Percentiles rank a stretch among this genome's conserved stretches.
Evolutionary conservation across 495 filamentous ascomycete genomes (phyloP).

Genomic region (Platismatia glauca): DNA sequence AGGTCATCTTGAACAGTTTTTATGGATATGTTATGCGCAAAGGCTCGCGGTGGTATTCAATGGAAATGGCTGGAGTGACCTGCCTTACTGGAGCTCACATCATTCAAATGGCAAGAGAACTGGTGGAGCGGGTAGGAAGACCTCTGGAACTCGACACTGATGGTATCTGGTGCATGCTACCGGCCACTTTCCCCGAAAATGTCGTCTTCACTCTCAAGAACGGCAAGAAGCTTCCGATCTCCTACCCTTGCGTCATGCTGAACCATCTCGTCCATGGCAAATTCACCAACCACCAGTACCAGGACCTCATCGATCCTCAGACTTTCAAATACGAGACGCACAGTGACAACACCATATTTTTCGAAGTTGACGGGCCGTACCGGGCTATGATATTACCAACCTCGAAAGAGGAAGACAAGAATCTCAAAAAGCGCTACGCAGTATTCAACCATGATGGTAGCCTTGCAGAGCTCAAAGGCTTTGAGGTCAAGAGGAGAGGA

Average conservation of each 20-base stretch:
- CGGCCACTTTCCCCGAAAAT: slow-evolving; percentile 93
- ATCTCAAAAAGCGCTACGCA: slow-evolving; percentile 97
- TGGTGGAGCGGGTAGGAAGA: slow-evolving; percentile 88
- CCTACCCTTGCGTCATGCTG: slow-evolving; percentile 98
- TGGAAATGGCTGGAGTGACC: slow-evolving; percentile 99
- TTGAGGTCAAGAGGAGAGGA: slow-evolving; percentile 95
- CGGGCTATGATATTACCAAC: slow-evolving; percentile 95
- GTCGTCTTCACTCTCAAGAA: slow-evolving; percentile 89
- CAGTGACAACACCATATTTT: slow-evolving; percentile 98
- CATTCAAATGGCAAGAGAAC: slow-evolving; percentile 90
- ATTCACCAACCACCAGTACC: slow-evolving; percentile 97
- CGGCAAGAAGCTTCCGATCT: slow-evolving; percentile 90
- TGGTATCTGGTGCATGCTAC: slow-evolving; percentile 99
- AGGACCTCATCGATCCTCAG: slow-evolving; percentile 68
- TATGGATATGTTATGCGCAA: slow-evolving; percentile 99
- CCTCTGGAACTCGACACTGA: slow-evolving; percentile 98
- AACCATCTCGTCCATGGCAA: slow-evolving; percentile 93
- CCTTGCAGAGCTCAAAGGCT: slow-evolving; percentile 94
- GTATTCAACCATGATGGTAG: slow-evolving; percentile 98
- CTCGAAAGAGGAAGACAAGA: slow-evolving; percentile 97
- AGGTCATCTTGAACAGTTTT: slow-evolving; percentile 98
- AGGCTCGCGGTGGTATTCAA: slow-evolving; percentile 95
- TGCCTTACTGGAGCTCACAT: slow-evolving; percentile 95
- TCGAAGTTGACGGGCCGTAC: slow-evolving; percentile 97
- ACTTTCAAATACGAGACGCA: slow-evolving; percentile 87